Base-by-base conservation (phyloP, 192 early-diverging fungal genomes). In the Martensiomyces pterosporus region DNA sequence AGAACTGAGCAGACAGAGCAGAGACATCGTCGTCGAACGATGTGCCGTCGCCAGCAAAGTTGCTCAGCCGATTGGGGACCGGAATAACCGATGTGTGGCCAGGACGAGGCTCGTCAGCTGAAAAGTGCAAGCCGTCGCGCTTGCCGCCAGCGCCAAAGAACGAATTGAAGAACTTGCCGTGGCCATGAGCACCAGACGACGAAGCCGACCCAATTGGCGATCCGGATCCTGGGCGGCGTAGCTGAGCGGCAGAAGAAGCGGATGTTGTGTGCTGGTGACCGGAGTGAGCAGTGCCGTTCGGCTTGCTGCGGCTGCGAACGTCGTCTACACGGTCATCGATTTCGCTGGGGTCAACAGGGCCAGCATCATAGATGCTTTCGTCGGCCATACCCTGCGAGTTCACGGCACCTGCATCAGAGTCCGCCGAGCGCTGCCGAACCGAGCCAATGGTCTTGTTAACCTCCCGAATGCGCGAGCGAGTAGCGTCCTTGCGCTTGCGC, bases 401-500 rank as follows among this genome's bases (percentile, higher is more conserved):
- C 17, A 67, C 68, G 9, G 65, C 38, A 17, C 66, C 66, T 4
- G 70, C 56, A 42, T 77, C 75, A 42, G 33, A 49, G 39, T 66
- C 58, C 15, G 57, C 48, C 16, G 65, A 60, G 21, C 53, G 57
- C 19, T 69, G 64, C 34, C 50, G 59, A 25, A 39, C 23, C 13
- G 48, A 25, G 4, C 26, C 43, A 18, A 49, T 37, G 8, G 51
- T 39, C 35, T 62, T 49, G 48, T 39, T 48, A 47, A 73, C 67
- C 47, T 82, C 80, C 51, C 76, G 78, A 14, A 53, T 43, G n/a
- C 70, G 63, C 25, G 45, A 23, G 25, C 60, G 59, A 19, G 65
- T 43, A 19, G 44, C 27, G 2, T 79, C 67, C 24, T 66, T 65
- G 60, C 79, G 78, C 57, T 81, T 82, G 66, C 79, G 82, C 53